Evolutionary conservation across 768 basidiomycete genomes (phyloP).

Genomic region (Hydnomerulius pinastri): DNA sequence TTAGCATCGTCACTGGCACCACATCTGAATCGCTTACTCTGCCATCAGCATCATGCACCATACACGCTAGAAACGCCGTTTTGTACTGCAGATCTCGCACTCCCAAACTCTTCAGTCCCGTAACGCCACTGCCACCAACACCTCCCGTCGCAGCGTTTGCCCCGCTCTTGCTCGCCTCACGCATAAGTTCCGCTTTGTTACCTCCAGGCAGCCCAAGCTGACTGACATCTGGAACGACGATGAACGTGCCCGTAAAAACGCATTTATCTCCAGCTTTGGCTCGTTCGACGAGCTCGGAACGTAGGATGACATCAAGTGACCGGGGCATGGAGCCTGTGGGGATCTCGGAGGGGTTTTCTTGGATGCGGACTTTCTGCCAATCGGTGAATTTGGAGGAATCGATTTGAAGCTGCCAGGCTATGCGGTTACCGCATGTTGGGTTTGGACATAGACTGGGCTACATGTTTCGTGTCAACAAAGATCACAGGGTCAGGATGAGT

Average conservation of each 20-base stretch:
- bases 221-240: constrained; percentile 97
- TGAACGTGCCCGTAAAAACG: constrained; percentile 96
- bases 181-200: constrained; percentile 85
- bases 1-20: not conserved
- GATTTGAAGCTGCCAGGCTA: constrained; percentile 91
- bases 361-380: constrained; percentile 99
- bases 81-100: constrained; percentile 97
- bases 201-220: constrained; percentile 95
- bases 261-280: constrained; percentile 99
- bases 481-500: constrained; percentile 2
- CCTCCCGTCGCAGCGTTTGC: constrained; percentile 60
- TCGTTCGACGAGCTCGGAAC: constrained; percentile 95
- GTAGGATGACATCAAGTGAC: constrained; percentile 92
- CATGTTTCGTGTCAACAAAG: not conserved
- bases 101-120: constrained; percentile 90
- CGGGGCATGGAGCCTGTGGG: constrained; percentile 99
- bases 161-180: constrained; percentile 74
- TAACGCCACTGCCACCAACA: constrained; percentile 80
- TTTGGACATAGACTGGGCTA: constrained; percentile 95
- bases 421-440: constrained; percentile 87
- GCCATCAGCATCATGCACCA: constrained; percentile 91
- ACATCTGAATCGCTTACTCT: constrained; percentile 55
- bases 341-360: constrained; percentile 98
- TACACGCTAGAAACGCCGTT: constrained; percentile 97
- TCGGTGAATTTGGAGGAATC: constrained; percentile 97